These are phyloP conservation scores for Alternaria sp. DNA, from an alignment of 2,329 filamentous ascomycete species.

Conservation along the genomic window DNA sequence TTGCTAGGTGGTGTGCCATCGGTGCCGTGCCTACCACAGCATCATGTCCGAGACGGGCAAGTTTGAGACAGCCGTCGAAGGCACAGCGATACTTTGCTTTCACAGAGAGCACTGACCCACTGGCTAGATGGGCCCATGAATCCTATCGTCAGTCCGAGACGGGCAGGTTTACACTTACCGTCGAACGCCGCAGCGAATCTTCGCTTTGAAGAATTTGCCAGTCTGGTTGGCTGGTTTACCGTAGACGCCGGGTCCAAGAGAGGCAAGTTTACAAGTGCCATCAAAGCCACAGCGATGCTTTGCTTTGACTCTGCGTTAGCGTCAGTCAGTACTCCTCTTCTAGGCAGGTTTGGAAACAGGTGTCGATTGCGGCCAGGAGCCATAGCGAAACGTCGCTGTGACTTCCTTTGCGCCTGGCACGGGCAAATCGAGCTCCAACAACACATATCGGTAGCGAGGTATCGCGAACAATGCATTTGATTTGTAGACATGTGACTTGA, in stretches of 20 bases:
- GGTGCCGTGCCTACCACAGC: too few species aligned
- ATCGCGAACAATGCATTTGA: not conserved
- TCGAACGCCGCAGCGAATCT: not conserved
- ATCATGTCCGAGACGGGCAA: not conserved
- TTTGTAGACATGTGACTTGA: not conserved
- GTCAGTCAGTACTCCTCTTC: not conserved
- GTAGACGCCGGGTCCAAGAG: not conserved
- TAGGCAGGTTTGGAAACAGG: not conserved
- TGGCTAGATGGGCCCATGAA: too few species aligned
- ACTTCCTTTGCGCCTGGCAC: not conserved
- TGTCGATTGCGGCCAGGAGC: not conserved
- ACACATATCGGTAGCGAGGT: not conserved
- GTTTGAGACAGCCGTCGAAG: not conserved
- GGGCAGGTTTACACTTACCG: not conserved
- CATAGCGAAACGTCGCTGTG: not conserved
- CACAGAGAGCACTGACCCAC: too few species aligned
- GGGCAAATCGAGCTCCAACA: not conserved
- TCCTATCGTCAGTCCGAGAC: not conserved
- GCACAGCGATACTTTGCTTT: not conserved
- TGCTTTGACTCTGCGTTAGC: not conserved
- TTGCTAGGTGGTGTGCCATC: too few species aligned
- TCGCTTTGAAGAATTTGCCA: accelerated
- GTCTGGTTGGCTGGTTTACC: not conserved
- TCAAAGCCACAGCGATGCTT: not conserved
- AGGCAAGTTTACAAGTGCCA: not conserved